phyloP scores from a whole-genome alignment of 768 basidiomycete genomes.

The Pluteus cervinus region DNA sequence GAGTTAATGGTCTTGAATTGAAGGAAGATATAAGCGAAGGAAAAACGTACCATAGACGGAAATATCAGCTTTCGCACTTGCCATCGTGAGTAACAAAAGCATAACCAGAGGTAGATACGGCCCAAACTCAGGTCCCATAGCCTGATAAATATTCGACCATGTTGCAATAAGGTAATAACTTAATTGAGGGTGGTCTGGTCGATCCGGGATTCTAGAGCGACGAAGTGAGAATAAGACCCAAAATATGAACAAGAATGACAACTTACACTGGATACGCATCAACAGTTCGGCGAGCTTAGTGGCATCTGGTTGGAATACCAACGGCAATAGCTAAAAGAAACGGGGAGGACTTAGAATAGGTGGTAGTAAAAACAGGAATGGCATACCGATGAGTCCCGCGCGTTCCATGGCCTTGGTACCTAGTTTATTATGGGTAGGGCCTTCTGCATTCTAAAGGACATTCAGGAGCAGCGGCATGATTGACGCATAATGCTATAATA shows the following conservation, averaged over 20 bases:
- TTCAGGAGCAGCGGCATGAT: slow-evolving; percentile 82
- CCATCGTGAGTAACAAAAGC: slow-evolving; percentile 68
- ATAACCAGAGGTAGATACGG: slow-evolving; percentile 82
- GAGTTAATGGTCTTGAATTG: not conserved
- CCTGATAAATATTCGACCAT: slow-evolving; percentile 86
- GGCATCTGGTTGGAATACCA: slow-evolving; percentile 76
- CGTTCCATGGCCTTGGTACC: slow-evolving; percentile 87
- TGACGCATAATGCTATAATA: slow-evolving; percentile 55
- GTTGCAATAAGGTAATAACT: slow-evolving; percentile 76
- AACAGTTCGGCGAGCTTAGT: slow-evolving; percentile 63
- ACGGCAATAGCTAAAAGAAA: slow-evolving; percentile 67
- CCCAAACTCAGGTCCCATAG: slow-evolving; percentile 78
- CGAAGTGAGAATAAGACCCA: not conserved
- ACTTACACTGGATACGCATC: slow-evolving; percentile 70
- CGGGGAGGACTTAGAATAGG: not conserved
- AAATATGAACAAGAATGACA: not conserved
- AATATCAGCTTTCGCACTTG: slow-evolving; percentile 75
- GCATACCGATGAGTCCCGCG: slow-evolving; percentile 74
- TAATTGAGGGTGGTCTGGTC: slow-evolving; percentile 65
- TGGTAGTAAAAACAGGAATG: not conserved
- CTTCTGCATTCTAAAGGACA: slow-evolving; percentile 67
- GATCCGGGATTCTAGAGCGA: slow-evolving; percentile 49
- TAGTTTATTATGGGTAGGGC: slow-evolving; percentile 57
- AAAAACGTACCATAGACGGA: slow-evolving; percentile 54
- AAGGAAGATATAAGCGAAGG: not conserved